phyloP scores from a whole-genome alignment of 768 basidiomycete species.

The Lepiota venenata region DNA sequence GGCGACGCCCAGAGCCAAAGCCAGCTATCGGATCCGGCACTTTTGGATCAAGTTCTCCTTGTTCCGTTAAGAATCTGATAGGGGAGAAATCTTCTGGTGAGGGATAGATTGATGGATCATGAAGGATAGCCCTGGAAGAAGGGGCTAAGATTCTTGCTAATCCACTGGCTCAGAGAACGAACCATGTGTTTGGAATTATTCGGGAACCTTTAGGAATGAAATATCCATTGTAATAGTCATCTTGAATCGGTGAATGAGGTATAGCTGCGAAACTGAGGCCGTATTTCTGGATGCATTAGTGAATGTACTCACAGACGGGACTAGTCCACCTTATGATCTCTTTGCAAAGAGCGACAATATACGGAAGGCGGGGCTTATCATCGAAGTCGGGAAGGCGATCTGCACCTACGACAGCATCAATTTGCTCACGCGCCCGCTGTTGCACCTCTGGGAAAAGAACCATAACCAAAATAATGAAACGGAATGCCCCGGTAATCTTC shows the following conservation, averaged over 20 bases:
- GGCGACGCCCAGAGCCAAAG: no score
- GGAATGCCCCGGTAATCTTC: neutral
- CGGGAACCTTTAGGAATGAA: constrained; percentile 26
- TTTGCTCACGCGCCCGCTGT: neutral
- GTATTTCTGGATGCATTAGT: no score
- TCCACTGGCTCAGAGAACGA: neutral
- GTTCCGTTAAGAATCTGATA: no score
- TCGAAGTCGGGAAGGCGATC: neutral
- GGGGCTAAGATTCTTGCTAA: neutral
- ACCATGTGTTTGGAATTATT: constrained; percentile 31
- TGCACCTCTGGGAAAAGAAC: neutral
- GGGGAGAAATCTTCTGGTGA: neutral
- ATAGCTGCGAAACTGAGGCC: constrained; percentile 4
- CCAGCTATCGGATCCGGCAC: no score
- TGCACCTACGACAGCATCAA: neutral
- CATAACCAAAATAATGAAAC: neutral
- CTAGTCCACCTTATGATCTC: neutral
- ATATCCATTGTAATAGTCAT: constrained; percentile 28
- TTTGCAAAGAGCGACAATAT: neutral
- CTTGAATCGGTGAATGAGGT: constrained; percentile 23
- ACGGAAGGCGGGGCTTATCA: neutral
- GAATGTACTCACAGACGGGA: no score
- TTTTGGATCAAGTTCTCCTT: no score
- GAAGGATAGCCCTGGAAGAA: neutral
- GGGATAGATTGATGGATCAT: constrained; percentile 4